Conservation (phyloP, 2,329 filamentous ascomycete genomes). For the Stemphylium beticola region DNA sequence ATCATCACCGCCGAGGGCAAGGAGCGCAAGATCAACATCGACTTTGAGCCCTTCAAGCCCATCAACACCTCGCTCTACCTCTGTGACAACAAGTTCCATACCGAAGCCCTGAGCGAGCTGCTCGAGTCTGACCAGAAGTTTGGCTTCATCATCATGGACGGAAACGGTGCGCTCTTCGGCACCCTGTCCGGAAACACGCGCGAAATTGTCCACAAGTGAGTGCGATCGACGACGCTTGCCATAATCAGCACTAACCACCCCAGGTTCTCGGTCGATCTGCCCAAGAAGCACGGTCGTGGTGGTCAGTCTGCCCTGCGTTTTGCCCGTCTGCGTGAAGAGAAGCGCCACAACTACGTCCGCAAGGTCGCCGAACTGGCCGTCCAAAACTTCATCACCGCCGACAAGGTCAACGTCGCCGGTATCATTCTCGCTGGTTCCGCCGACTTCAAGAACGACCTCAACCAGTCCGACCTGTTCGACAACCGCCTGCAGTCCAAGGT, state of each 20-base stretch:
- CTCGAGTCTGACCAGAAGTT: slow-evolving; percentile 99
- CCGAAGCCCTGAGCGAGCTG: slow-evolving; percentile 93
- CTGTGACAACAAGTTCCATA: slow-evolving; percentile 99
- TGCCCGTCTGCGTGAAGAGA: slow-evolving; percentile 98
- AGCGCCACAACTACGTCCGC: slow-evolving; percentile 99
- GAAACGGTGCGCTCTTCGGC: slow-evolving; percentile 96
- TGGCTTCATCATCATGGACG: slow-evolving; percentile 99
- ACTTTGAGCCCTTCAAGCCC: slow-evolving; percentile 99
- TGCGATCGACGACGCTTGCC: neutral
- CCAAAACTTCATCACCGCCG: slow-evolving; percentile 97
- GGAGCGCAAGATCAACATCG: slow-evolving; percentile 99
- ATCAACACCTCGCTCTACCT: slow-evolving; percentile 99
- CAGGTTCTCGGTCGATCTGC: slow-evolving; percentile 89
- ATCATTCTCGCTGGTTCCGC: slow-evolving; percentile 95
- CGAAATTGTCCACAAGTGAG: slow-evolving; percentile 86
- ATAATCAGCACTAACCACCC: neutral
- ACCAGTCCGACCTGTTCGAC: slow-evolving; percentile 97
- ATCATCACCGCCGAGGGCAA: slow-evolving; percentile 98
- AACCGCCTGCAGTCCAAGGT: slow-evolving; percentile 89
- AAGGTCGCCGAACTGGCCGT: slow-evolving; percentile 98
- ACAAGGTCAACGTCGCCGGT: slow-evolving; percentile 98
- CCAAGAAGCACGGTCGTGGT: slow-evolving; percentile 99
- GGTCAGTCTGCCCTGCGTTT: slow-evolving; percentile 99
- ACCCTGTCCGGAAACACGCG: slow-evolving; percentile 97
- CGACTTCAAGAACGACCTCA: slow-evolving; percentile 99